Conservation (phyloP, 2,329 filamentous ascomycete species). For the Calonectria leucothoes region DNA sequence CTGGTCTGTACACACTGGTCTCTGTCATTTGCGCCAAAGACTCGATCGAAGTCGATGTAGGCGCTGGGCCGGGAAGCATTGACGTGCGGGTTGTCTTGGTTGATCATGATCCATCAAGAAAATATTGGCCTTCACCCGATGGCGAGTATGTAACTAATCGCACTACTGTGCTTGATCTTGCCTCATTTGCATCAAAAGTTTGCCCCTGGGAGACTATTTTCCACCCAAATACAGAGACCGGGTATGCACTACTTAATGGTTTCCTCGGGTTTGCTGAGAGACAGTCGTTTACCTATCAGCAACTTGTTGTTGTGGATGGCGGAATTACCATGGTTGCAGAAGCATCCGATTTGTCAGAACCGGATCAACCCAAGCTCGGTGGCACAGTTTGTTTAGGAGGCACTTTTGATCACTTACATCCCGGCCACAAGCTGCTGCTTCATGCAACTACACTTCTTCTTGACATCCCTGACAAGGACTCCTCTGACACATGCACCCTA, state of each 20-base stretch:
- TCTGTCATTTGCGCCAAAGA: slow-evolving; percentile 76
- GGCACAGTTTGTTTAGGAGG: slow-evolving; percentile 81
- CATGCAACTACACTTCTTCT: slow-evolving; percentile 85
- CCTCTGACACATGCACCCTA: slow-evolving; percentile 64
- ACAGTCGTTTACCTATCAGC: slow-evolving; percentile 60
- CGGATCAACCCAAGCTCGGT: slow-evolving; percentile 20
- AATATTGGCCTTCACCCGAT: slow-evolving; percentile 47
- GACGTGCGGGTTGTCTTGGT: slow-evolving; percentile 82
- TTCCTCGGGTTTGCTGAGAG: slow-evolving; percentile 62
- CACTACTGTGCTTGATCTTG: slow-evolving; percentile 61
- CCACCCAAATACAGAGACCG: slow-evolving; percentile 72
- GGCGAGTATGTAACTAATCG: slow-evolving; percentile 56
- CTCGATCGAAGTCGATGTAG: slow-evolving; percentile 68
- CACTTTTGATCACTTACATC: slow-evolving; percentile 96
- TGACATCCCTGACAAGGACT: slow-evolving; percentile 58
- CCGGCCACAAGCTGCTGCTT: slow-evolving; percentile 94
- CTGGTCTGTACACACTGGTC: slow-evolving; percentile 82
- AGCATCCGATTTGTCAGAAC: neutral
- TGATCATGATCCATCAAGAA: slow-evolving; percentile 63
- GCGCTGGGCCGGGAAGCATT: slow-evolving; percentile 70
- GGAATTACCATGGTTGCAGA: slow-evolving; percentile 58
- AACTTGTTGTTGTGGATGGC: slow-evolving; percentile 63
- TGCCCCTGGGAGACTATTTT: slow-evolving; percentile 75
- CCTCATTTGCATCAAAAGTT: slow-evolving; percentile 63
- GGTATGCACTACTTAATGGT: slow-evolving; percentile 65